A percentile compares a stretch with the other conserved stretches of the same genome.
Conservation (phyloP, 345 rosid genomes). For the Rhodamnia argentea region DNA sequence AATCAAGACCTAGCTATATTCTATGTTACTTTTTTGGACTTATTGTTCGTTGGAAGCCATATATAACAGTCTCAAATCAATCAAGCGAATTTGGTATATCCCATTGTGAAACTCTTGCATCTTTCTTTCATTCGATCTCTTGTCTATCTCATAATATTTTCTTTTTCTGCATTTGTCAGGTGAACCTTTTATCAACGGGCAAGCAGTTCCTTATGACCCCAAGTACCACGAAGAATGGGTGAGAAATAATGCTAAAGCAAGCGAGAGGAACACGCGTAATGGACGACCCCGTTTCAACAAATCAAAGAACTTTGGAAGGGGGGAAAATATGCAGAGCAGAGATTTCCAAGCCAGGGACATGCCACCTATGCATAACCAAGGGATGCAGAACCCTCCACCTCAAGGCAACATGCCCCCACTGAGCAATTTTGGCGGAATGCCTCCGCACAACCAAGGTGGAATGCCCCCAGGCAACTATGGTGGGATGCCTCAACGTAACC, state of each 20-base stretch:
- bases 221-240: constrained; percentile 98
- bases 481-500: background rate
- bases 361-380: no score
- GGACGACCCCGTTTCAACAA: constrained; percentile 63
- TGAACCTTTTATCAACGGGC: constrained; percentile 87
- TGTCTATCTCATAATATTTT: background rate
- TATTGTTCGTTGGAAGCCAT: no score
- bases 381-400: constrained; percentile 1
- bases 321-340: constrained; percentile 33
- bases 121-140: background rate
- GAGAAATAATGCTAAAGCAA: constrained; percentile 80
- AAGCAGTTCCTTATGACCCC: constrained; percentile 92
- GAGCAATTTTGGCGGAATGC: background rate
- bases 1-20: background rate
- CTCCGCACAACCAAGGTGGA: constrained; percentile 9
- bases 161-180: constrained; percentile 26
- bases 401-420: background rate
- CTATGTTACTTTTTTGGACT: no score
- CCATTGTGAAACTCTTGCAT: background rate
- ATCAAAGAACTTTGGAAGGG: constrained; percentile 43
- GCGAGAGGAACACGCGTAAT: constrained; percentile 77
- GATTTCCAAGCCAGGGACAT: background rate
- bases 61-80: no score
- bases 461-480: constrained; percentile 9
- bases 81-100: no score